A percentile compares a stretch with the other conserved stretches of the same genome.
phyloP scores from a whole-genome alignment of 768 basidiomycete genomes.

The Phallus indusiatus region DNA sequence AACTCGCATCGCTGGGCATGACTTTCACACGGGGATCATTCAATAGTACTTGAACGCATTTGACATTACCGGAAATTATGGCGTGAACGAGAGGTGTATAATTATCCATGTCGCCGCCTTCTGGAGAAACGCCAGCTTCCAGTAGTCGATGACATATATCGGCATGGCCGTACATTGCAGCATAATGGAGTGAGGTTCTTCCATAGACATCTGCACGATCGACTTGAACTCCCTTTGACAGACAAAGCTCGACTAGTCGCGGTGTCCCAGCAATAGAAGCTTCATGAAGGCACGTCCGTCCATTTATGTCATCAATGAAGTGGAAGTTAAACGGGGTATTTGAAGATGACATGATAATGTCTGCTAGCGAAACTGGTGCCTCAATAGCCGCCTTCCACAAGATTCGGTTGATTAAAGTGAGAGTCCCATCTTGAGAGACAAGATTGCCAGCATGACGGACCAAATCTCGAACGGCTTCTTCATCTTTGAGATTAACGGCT shows the following conservation, averaged over 20 bases:
- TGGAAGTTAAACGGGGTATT: constrained; percentile 73
- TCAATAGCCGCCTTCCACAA: constrained; percentile 89
- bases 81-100: constrained; percentile 93
- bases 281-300: constrained; percentile 87
- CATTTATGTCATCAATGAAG: constrained; percentile 96
- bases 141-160: constrained; percentile 68
- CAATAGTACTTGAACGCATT: constrained; percentile 77
- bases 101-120: constrained; percentile 82
- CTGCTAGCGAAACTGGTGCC: constrained; percentile 61
- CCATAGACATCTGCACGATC: constrained; percentile 83
- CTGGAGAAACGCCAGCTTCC: constrained; percentile 53
- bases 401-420: constrained; percentile 75
- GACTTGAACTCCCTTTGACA: constrained; percentile 59
- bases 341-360: constrained; percentile 63
- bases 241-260: constrained; percentile 71
- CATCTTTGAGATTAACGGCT: constrained; percentile 57
- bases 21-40: constrained; percentile 58
- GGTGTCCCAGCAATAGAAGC: constrained; percentile 79
- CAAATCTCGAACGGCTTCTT: constrained; percentile 54
- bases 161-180: constrained; percentile 85
- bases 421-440: constrained; percentile 48
- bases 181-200: constrained; percentile 90
- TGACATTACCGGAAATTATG: constrained; percentile 73
- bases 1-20: constrained; percentile 44
- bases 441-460: constrained; percentile 62